Conservation (phyloP, 1,284 basidiomycete genomes). For the Cutaneotrichosporon sp. region DNA sequence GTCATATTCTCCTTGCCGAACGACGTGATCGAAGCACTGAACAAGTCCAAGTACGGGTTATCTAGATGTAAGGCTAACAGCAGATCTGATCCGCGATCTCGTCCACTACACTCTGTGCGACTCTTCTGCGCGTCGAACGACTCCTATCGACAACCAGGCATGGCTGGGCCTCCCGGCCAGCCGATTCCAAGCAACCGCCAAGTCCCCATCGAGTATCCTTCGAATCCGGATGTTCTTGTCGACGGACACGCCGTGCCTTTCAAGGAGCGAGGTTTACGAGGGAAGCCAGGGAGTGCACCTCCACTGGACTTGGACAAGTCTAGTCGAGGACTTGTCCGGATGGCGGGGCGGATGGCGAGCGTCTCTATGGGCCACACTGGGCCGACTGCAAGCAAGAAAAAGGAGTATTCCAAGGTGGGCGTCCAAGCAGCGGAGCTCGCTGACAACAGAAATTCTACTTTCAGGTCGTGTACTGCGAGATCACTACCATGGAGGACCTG, state of each 20-base stretch:
- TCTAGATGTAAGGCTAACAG: not conserved
- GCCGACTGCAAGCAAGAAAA: slow-evolving; percentile 48
- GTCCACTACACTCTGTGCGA: slow-evolving; percentile 58
- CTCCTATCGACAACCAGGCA: slow-evolving; percentile 62
- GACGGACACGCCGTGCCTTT: slow-evolving; percentile 69
- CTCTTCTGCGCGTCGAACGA: slow-evolving; percentile 88
- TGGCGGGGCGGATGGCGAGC: slow-evolving; percentile 60
- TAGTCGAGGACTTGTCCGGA: slow-evolving; percentile 55
- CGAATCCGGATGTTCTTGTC: slow-evolving; percentile 84
- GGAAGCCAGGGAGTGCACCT: slow-evolving; percentile 92
- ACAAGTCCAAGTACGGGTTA: slow-evolving; percentile 33
- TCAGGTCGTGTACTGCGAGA: slow-evolving; percentile 77
- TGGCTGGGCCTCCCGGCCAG: slow-evolving; percentile 47
- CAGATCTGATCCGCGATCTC: slow-evolving; percentile 32
- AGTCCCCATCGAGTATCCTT: slow-evolving; percentile 81
- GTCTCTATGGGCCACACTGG: slow-evolving; percentile 89
- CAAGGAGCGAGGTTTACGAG: slow-evolving; percentile 88
- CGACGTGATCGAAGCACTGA: slow-evolving; percentile 44
- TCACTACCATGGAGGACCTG: slow-evolving; percentile 66
- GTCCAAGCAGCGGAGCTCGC: not conserved
- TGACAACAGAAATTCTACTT: slow-evolving; percentile 74
- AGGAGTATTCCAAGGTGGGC: slow-evolving; percentile 46
- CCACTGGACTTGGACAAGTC: slow-evolving; percentile 75
- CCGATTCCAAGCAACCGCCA: slow-evolving; percentile 31
- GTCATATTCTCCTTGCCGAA: slow-evolving; percentile 34